Base-by-base conservation (phyloP, 345 rosid genomes). In the Euphorbia peplus region DNA sequence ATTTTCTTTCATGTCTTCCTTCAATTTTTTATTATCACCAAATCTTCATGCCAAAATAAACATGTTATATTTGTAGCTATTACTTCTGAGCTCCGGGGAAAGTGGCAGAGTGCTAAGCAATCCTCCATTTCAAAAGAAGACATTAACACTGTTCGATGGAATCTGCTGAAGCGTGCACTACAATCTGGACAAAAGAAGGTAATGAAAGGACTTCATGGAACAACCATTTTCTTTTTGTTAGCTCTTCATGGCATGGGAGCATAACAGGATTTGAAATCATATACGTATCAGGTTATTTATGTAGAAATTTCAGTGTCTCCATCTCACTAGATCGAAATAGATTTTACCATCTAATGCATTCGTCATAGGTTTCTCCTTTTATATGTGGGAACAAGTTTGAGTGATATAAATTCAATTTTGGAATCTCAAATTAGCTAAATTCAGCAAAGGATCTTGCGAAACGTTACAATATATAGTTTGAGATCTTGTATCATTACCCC, bases 101-200 rank as follows among this genome's bases (percentile, higher is more conserved):
- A 78, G 81, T 95, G 98, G 97, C 93, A 87, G 67, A 88, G 75
- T 68, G 79, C 77, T 37, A 86, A 75, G 51, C 82, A 78, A 77
- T 62, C 86, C 60, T 80, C 87, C 72, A 71, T 71, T 66, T 79
- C 87, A 71, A 90, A 88, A 69, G 91, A 88, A 48, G 93, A 87
- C 79, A 82, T 79, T 59, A 88, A 93, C 73, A 50, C 55, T 75
- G 70, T 73, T 60, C 84, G 97, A 64, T 90, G 98, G 98, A 89
- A 86, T 75, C 95, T 90, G 76, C 88, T 95, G 39, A 95, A 90
- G 70, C 72, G 70, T 53, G 57, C 81, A 18, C 84, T 91, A 68
- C 90, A 86, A 66, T 90, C 97, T 0, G 87, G 88, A 75, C 90
- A 79, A 69, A 80, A 81, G 12, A 91, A 95, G 92, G 97, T 91